These are phyloP conservation scores for Platanus orientalis DNA, from an alignment of 164 flowering plant species.

Conservation along the genomic window DNA sequence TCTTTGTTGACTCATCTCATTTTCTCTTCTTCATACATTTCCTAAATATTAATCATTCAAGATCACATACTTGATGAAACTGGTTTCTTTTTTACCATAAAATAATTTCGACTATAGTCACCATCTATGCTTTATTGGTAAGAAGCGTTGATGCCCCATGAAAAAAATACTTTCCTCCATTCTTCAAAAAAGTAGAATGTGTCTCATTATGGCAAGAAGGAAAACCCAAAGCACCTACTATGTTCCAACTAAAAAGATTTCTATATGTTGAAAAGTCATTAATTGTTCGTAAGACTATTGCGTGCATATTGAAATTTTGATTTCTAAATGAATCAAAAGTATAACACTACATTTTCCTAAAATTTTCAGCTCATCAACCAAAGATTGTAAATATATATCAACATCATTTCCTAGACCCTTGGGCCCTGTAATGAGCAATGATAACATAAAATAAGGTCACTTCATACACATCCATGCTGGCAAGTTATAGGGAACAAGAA, in stretches of 20 bases:
- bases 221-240: no score
- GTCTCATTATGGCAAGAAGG: no score
- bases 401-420: slow-evolving; percentile 8
- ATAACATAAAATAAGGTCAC: not conserved
- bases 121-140: no score
- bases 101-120: no score
- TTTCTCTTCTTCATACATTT: no score
- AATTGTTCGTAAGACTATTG: slow-evolving; percentile 11
- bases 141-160: no score
- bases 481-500: slow-evolving; percentile 4
- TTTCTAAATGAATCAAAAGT: slow-evolving; percentile 2
- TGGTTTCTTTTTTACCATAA: no score
- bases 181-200: no score
- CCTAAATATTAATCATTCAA: no score
- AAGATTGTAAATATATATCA: slow-evolving; percentile 16
- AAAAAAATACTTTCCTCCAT: no score
- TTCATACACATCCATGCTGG: slow-evolving; percentile 17
- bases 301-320: not conserved
- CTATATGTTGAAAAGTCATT: slow-evolving; percentile 16
- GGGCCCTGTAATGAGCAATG: slow-evolving; percentile 10
- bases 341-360: slow-evolving; percentile 2
- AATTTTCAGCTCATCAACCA: slow-evolving; percentile 12
- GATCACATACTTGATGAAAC: no score
- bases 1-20: no score
- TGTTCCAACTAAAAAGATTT: not conserved